Percentiles rank a stretch among this genome's conserved stretches.
Conservation (phyloP, 1,284 basidiomycete species). For the Trichosporon sp. region DNA sequence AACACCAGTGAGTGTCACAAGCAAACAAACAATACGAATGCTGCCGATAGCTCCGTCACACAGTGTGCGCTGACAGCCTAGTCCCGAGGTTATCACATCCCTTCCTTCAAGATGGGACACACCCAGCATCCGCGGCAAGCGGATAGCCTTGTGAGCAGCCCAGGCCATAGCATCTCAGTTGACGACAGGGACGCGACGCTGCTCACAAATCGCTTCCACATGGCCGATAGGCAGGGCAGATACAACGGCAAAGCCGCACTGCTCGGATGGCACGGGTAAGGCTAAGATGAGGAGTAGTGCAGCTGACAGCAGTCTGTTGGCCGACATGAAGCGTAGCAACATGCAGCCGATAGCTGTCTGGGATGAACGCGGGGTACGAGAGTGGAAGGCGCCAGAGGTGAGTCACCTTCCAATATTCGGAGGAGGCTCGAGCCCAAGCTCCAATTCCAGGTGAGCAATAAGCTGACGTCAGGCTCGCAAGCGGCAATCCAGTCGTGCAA, state of each 20-base stretch:
- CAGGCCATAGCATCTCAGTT: background rate
- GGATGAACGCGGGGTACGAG: constrained; percentile 41
- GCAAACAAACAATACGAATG: background rate
- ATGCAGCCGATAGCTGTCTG: constrained; percentile 43
- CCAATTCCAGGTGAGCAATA: background rate
- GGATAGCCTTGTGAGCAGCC: constrained; percentile 37
- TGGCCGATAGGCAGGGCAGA: constrained; percentile 25
- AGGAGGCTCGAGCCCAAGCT: background rate
- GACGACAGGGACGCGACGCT: constrained; percentile 42
- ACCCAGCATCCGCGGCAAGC: constrained; percentile 32
- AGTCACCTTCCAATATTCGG: background rate
- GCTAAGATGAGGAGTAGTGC: background rate
- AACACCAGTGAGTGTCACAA: constrained; percentile 26
- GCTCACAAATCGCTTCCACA: constrained; percentile 45
- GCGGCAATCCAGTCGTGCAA: constrained; percentile 18
- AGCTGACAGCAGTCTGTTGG: constrained; percentile 34
- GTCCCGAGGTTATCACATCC: constrained; percentile 28
- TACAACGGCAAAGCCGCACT: constrained; percentile 28
- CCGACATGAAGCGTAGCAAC: constrained; percentile 30
- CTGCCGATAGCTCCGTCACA: background rate
- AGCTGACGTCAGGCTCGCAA: constrained; percentile 15
- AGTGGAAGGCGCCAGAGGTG: constrained; percentile 47
- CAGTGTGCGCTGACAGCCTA: constrained; percentile 12
- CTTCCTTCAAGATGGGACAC: constrained; percentile 34
- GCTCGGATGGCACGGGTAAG: constrained; percentile 46